Base-by-base conservation (phyloP, 1,139 yeast genomes). In the Pichia sp. region DNA sequence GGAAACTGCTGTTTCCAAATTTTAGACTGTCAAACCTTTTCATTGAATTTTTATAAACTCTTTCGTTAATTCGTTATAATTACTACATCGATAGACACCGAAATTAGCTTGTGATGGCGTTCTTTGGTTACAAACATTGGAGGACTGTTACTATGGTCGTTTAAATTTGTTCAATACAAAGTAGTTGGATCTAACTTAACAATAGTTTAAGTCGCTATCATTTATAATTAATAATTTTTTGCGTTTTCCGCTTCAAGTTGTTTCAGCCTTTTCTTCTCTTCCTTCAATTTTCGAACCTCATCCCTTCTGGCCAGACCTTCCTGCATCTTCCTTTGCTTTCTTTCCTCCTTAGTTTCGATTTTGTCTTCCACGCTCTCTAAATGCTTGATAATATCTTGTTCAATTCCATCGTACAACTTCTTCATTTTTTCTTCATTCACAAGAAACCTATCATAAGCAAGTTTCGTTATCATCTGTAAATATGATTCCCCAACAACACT, bases 351-450 rank as follows among this genome's bases (percentile, higher is more conserved):
- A 0, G 78, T 72, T 56, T 78, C 83, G n/a, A 50, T 31, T 10
- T 52, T 49, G 8, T 41, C 49, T 10, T 41, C 24, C 9, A 17
- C 73, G 75, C 30, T 50, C 63, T 77, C 67, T 1, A 58, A 55
- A 12, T 8, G 27, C 4, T 59, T 38, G 4, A 60, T 54, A 2
- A 62, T 29, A 29, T 61, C 56, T 4, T 44, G 34, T 9, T 72
- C 73, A 24, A 85, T 73, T 9, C 78, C 77, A 2, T 66, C 58
- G 53, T 77, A 72, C 40, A 87, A 67, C 50, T 73, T 78, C 14
- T 74, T 69, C 64, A 86, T 71, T 63, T 85, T 84, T 56, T 71
- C 74, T 54, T 73, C 73, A 68, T 87, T 87, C 65, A 87, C 92
- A 6, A 66, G 67, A 63, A 87, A 87, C 61, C 91, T 73, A 48